Percentiles rank a stretch among this genome's conserved stretches.
These are phyloP conservation scores for Penicillium pancosmium DNA, from an alignment of 495 filamentous ascomycete species.

Conservation along the genomic window DNA sequence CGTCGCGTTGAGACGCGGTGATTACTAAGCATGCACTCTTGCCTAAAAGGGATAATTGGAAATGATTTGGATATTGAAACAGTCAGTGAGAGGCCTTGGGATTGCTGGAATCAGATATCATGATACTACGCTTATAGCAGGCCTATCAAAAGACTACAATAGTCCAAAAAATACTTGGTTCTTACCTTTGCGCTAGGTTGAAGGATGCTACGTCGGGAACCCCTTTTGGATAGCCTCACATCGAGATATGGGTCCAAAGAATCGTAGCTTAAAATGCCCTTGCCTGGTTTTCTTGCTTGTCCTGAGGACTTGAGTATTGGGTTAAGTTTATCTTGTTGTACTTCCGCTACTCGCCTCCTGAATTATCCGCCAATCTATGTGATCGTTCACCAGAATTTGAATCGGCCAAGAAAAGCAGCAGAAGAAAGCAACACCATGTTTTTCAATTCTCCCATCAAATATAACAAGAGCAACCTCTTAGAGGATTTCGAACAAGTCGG, in stretches of 20 bases:
- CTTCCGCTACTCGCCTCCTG: neutral
- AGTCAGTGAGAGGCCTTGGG: too few species aligned
- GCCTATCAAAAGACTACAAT: too few species aligned
- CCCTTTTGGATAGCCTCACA: neutral
- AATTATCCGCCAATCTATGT: neutral
- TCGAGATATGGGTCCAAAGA: neutral
- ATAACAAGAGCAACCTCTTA: neutral
- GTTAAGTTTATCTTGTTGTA: neutral
- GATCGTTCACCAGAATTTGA: neutral
- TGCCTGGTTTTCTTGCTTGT: neutral
- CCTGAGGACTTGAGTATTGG: too few species aligned
- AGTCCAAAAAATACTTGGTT: too few species aligned
- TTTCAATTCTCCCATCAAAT: neutral
- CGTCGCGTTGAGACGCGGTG: neutral
- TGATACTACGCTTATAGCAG: too few species aligned
- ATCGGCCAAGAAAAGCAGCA: too few species aligned
- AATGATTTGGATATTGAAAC: neutral
- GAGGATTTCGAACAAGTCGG: neutral
- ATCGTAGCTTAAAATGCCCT: too few species aligned
- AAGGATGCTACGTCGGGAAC: neutral
- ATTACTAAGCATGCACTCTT: conserved; percentile 2
- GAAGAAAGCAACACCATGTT: neutral
- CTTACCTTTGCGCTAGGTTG: neutral
- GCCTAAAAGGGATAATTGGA: neutral
- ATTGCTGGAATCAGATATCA: too few species aligned